A percentile compares a stretch with the other conserved stretches of the same genome.
These are phyloP conservation scores for Eimeria necatrix DNA, from an alignment of 169 alveolate species.

Conservation along the genomic window DNA sequence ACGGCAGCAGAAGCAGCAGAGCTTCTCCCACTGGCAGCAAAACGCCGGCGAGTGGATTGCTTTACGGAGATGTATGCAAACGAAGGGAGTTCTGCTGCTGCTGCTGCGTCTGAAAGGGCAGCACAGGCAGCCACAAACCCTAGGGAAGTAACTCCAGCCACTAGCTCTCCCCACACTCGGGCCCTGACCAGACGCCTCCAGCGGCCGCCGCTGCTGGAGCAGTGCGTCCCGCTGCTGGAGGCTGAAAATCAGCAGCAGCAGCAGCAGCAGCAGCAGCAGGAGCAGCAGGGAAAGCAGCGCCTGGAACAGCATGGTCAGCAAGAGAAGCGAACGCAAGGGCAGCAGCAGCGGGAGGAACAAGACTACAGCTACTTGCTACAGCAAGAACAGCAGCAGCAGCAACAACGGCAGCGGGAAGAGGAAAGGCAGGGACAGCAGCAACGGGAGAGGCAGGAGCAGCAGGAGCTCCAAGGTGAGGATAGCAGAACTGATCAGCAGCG, in stretches of 20 bases:
- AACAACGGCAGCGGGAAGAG: not conserved
- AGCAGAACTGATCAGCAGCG: not conserved
- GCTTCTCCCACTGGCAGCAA: not conserved
- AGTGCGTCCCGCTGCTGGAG: not conserved
- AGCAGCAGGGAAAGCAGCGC: not conserved
- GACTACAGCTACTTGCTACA: not conserved
- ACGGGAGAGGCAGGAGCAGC: not conserved
- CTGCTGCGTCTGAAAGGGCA: not conserved
- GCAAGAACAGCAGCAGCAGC: not conserved
- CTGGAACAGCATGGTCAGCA: not conserved
- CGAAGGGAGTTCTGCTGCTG: not conserved
- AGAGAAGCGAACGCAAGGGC: not conserved
- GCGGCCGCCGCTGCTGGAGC: not conserved
- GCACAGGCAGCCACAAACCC: no score
- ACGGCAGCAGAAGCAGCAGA: no score
- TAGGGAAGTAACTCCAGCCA: no score
- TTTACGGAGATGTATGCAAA: no score
- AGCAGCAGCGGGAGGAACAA: not conserved
- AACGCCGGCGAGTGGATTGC: not conserved
- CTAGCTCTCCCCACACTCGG: not conserved
- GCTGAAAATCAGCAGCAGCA: not conserved
- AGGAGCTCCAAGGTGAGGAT: not conserved
- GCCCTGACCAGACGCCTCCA: not conserved
- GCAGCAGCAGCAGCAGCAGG: constrained; percentile 35
- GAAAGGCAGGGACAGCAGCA: not conserved